Evolutionary conservation across 139 green algal species (phyloP), one percentile per base, ranked within the genome.

Genomic region (Dunaliella primolecta): DNA sequence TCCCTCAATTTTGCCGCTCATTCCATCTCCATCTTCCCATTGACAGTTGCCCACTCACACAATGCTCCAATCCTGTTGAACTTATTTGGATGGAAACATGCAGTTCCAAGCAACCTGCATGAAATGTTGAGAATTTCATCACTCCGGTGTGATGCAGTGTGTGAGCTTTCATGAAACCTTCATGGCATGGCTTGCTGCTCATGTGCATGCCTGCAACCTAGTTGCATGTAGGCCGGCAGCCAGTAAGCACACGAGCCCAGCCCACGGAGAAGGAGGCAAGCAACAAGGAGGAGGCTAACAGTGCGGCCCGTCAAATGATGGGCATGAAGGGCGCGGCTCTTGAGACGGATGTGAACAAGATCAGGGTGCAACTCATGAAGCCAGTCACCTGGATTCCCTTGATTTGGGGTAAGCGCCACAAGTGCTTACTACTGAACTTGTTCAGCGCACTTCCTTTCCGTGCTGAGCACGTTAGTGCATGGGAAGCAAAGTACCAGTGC

Each of bases 321-420:
- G 95, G 95, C 82, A 97, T 98, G 89, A 95, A 95, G 84, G 96
- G 96, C 35, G 94, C 93, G 2, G 86, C 91, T 2, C 70, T 89
- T 32, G 93, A 96, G 90, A 95, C 92, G 1, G 83, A 99, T 88
- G 97, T 96, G 46, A 98, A 94, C 95, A 98, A 99, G 90, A 98
- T 99, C 84, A 90, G 95, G 3, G 86, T 99, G 83, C 97, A 99
- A 92, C 93, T 99, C 0, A 99, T 95, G 29, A 99, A 99, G 92
- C 97, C 97, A 3, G 97, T 98, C 1, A 99, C 97, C n/a, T 99
- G 97, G 97, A 95, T 99, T 77, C 97, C 97, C 0, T 92, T 99
- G 24, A 98, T 99, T 84, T 99, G 97, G 97, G 97, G 95, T 96
- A 77, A 88, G 89, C 31, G 23, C 2, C 1, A 31, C 2, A 35